Evolutionary conservation across 352 stramenopile genomes (phyloP), one percentile per base, ranked within the genome.

Genomic region (Pythium graminicola): DNA sequence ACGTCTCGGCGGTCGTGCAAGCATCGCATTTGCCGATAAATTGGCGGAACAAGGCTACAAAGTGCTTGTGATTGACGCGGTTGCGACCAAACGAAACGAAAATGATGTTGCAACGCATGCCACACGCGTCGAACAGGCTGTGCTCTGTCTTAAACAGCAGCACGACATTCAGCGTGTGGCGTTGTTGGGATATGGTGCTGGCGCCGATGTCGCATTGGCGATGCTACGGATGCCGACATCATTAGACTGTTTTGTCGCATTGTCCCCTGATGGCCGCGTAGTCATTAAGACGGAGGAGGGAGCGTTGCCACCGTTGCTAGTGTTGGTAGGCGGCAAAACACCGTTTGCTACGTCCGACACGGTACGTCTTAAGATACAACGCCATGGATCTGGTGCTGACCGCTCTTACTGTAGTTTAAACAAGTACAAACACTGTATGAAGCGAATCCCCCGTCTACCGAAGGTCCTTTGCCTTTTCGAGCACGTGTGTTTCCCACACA

Each of bases 31-130:
- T 57, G 84, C 84, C 4, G 84, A 95, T 58, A 91, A 92, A 39
- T 62, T 95, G 43, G 81, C 81, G 3, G 84, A 95, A 51, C 84
- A 95, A 57, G 81, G 81, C 46, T 95, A 93, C 65, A 93, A 95
- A 54, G 81, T 95, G 47, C 57, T 93, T 38, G 79, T 89, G 45
- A 50, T 89, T 47, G 68, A 81, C 54, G 43, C 81, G 24, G 74
- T 73, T 32, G 48, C 52, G 17, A 44, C 42, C 17, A 60, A 67
- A 31, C 32, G 46, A 8, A 59, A 7, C 23, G 61, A 53, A 26
- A 55, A 40, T 2, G 43, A 29, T 16, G 62, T 53, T 1, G 49
- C 61, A 1, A 35, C 13, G 0, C 17, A 73, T n/a, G 17, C 29
- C 2, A n/a, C 53, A 33, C 58, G 69, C 28, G 50, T 85, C 22